Conservation (phyloP, 208 protist species). For the Tritrichomonas musculus region DNA sequence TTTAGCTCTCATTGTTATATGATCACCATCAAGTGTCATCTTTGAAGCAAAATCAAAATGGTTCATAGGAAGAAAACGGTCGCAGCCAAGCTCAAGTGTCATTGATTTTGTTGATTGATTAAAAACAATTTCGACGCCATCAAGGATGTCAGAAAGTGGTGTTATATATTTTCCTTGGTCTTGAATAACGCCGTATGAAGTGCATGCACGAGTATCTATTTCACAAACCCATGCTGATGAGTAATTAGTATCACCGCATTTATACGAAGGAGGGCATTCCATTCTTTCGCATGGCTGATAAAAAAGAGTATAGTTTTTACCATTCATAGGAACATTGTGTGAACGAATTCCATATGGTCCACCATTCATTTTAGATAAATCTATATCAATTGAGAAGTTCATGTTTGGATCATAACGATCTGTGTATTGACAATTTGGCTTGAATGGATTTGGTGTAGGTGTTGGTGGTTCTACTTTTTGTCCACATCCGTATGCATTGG, state of each 20-base stretch:
- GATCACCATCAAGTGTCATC: no score
- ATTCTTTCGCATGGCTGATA: conserved; percentile 21
- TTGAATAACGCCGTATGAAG: not conserved
- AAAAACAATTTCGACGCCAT: no score
- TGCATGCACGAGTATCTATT: not conserved
- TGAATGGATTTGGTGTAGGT: not conserved
- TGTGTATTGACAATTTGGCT: not conserved
- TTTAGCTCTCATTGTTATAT: no score
- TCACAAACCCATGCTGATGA: not conserved
- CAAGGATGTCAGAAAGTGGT: not conserved
- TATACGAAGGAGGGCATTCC: not conserved
- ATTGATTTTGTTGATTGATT: no score
- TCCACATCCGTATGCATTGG: not conserved
- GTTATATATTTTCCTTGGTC: not conserved
- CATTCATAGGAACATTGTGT: not conserved
- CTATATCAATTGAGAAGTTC: not conserved
- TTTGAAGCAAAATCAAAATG: no score
- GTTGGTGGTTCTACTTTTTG: not conserved
- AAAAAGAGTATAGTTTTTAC: not conserved
- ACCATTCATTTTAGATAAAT: not conserved
- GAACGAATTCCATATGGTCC: not conserved
- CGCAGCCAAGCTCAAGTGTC: no score
- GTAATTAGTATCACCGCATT: no score
- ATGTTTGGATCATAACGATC: not conserved
- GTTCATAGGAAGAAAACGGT: no score